Percentiles rank a stretch among this genome's conserved stretches.
These are phyloP conservation scores for Diplocarpon mali DNA, from an alignment of 2,329 filamentous ascomycete species.

Conservation along the genomic window DNA sequence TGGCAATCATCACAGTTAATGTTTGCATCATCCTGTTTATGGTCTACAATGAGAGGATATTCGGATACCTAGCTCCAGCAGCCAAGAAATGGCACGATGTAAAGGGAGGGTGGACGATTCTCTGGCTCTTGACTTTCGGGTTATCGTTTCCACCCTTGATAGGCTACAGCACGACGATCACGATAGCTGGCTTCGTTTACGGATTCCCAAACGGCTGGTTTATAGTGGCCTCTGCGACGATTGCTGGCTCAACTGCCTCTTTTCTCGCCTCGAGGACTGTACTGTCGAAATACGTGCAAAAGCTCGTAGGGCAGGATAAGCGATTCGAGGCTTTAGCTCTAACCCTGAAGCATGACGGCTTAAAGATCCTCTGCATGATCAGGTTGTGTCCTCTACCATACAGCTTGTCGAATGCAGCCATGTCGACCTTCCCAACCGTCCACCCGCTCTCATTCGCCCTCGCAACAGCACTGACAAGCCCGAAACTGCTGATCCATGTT, in stretches of 20 bases:
- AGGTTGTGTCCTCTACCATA: conserved; percentile 88
- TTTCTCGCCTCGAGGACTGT: conserved; percentile 75
- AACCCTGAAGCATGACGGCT: conserved; percentile 79
- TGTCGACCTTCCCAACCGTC: conserved; percentile 88
- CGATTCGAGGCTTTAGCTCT: conserved; percentile 82
- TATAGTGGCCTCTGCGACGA: conserved; percentile 64
- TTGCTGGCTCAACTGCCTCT: conserved; percentile 65
- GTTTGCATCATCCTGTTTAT: conserved; percentile 57
- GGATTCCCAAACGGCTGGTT: conserved; percentile 61
- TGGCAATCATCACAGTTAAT: conserved; percentile 36
- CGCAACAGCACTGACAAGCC: conserved; percentile 70
- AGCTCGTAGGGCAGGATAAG: conserved; percentile 70
- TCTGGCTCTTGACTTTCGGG: conserved; percentile 54
- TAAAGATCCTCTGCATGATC: conserved; percentile 84
- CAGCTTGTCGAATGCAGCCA: conserved; percentile 83
- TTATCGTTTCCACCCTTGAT: conserved; percentile 63
- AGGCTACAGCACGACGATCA: conserved; percentile 58
- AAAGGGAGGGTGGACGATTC: conserved; percentile 55
- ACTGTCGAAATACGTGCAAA: conserved; percentile 66
- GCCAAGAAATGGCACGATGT: conserved; percentile 69
- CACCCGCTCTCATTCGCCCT: conserved; percentile 63
- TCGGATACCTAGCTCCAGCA: conserved; percentile 60
- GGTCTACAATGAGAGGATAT: conserved; percentile 70
- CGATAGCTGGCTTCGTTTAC: conserved; percentile 59
- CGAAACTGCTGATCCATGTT: conserved; percentile 83